phyloP scores from a whole-genome alignment of 345 rosid genomes.

The Ceriops decandra region DNA sequence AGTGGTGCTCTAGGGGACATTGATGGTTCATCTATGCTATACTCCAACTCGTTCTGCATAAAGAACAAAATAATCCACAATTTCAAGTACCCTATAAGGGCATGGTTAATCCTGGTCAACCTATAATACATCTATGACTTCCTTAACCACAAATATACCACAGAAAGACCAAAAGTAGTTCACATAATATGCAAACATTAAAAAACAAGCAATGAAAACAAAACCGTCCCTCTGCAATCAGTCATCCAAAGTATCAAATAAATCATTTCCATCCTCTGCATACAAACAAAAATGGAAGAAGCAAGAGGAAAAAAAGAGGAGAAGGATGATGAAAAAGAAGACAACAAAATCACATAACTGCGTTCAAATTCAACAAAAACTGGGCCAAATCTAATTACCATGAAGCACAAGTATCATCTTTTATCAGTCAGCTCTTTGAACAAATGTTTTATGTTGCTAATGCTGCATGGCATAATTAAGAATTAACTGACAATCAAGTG shows the following conservation, averaged over 20 bases:
- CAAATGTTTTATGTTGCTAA: no score
- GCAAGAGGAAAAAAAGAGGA: no score
- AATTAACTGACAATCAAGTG: background rate
- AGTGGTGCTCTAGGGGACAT: conserved; percentile 61
- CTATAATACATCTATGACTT: background rate
- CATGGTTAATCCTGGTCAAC: background rate
- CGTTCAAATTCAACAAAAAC: background rate
- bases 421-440: background rate
- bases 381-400: background rate
- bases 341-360: background rate
- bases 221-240: no score
- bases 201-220: no score
- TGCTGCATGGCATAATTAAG: background rate
- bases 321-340: background rate
- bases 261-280: no score
- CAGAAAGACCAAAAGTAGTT: no score
- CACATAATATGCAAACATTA: no score
- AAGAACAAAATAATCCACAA: background rate
- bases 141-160: no score
- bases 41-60: conserved; percentile 71
- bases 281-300: no score
- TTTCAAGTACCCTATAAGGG: background rate
- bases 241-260: no score
- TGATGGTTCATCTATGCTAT: conserved; percentile 56
- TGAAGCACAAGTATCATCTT: background rate